Evolutionary conservation across 176 grass and related monocot species (phyloP).

Genomic region (Phoenix roebelenii): DNA sequence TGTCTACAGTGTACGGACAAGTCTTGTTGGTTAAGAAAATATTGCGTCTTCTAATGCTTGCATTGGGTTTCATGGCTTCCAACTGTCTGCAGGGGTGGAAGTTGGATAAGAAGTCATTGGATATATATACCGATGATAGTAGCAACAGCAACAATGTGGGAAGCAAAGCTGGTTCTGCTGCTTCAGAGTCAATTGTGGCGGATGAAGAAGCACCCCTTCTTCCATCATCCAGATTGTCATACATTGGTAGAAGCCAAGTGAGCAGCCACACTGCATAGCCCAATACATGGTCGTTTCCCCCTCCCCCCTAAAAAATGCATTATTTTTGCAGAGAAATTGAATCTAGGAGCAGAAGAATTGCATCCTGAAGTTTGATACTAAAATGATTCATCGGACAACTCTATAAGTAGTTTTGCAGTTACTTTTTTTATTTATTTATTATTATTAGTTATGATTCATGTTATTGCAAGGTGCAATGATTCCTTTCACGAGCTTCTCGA

Average conservation of each 20-base stretch:
- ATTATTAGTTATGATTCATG: too few species aligned
- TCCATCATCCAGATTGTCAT: slow-evolving; percentile 47
- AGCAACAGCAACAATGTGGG: slow-evolving; percentile 28
- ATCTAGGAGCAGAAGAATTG: too few species aligned
- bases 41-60: slow-evolving; percentile 3
- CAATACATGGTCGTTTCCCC: not conserved
- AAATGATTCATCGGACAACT: too few species aligned
- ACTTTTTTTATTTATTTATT: too few species aligned
- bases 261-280: not conserved
- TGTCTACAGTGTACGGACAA: too few species aligned
- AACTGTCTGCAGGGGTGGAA: slow-evolving; percentile 43
- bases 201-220: slow-evolving; percentile 80
- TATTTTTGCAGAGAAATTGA: too few species aligned
- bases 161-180: slow-evolving; percentile 20
- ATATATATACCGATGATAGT: slow-evolving; percentile 39
- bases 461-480: too few species aligned
- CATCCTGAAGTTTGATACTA: too few species aligned
- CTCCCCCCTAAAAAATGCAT: too few species aligned
- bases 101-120: slow-evolving; percentile 46
- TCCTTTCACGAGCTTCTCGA: too few species aligned
- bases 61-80: not conserved
- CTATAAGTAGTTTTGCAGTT: too few species aligned
- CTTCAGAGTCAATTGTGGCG: slow-evolving; percentile 34
- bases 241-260: slow-evolving; percentile 1
- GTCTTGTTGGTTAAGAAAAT: not conserved